phyloP scores from a whole-genome alignment of 768 basidiomycete species.

The Lactarius sanguifluus region DNA sequence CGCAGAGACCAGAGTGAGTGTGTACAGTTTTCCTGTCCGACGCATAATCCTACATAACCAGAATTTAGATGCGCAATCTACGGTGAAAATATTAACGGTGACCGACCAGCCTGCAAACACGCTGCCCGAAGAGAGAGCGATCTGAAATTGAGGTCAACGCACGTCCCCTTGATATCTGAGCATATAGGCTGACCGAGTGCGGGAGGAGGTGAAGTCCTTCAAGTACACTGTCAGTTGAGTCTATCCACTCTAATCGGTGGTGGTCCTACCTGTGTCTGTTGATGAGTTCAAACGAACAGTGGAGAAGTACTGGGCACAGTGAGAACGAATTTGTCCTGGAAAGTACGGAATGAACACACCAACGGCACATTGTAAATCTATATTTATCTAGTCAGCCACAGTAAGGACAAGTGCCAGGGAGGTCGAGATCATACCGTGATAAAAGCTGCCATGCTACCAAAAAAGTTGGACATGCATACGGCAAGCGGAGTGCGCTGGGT shows the following conservation, averaged over 20 bases:
- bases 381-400: constrained; percentile 22
- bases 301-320: constrained; percentile 64
- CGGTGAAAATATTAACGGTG: constrained; percentile 6
- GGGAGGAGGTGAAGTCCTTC: constrained; percentile 86
- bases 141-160: constrained; percentile 40
- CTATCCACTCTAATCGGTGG: constrained; percentile 6
- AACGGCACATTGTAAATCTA: constrained; percentile 86
- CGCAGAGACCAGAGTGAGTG: constrained; percentile 67
- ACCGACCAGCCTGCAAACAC: constrained; percentile 83
- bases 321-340: constrained; percentile 24
- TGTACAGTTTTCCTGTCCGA: constrained; percentile 82
- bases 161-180: constrained; percentile 30
- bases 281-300: constrained; percentile 72
- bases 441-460: constrained; percentile 75
- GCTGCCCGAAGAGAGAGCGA: constrained; percentile 81
- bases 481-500: constrained; percentile 77
- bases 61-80: constrained; percentile 14
- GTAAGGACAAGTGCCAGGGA: constrained; percentile 25
- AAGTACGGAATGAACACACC: constrained; percentile 42
- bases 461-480: constrained; percentile 76
- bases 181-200: constrained; percentile 64
- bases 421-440: constrained; percentile 59
- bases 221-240: constrained; percentile 8
- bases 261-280: constrained; percentile 58
- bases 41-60: constrained; percentile 67